Conservation (phyloP, 208 protist species). For the Crithidia bombi region DNA sequence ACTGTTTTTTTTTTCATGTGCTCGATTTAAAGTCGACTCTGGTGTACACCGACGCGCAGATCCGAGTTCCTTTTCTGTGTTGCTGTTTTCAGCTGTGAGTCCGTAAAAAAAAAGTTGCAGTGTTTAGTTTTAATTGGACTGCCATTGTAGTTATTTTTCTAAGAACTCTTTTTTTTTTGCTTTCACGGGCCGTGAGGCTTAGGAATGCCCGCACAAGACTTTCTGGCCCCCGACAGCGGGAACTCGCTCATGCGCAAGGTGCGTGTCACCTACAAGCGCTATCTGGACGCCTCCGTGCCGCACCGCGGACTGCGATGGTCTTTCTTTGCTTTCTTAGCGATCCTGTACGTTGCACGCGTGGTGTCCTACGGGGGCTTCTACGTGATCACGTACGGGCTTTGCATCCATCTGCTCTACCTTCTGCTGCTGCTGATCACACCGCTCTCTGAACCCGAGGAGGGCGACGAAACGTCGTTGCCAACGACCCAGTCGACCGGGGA, state of each 20-base stretch:
- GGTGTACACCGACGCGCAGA: too few species aligned
- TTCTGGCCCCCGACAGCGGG: constrained; percentile 21
- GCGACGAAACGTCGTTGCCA: constrained; percentile 59
- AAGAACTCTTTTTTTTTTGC: constrained; percentile 2
- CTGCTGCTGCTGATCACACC: constrained; percentile 97
- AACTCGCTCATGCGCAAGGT: constrained; percentile 21
- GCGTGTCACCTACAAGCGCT: constrained; percentile 46
- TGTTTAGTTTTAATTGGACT: too few species aligned
- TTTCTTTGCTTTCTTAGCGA: constrained; percentile 65
- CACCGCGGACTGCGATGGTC: constrained; percentile 74
- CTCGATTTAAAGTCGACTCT: too few species aligned
- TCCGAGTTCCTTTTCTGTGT: too few species aligned
- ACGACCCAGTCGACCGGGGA: constrained; percentile 63
- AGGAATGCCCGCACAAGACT: constrained; percentile 14
- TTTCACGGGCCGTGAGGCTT: not conserved
- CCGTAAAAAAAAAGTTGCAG: too few species aligned
- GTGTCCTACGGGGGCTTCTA: constrained; percentile 90
- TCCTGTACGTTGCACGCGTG: constrained; percentile 83
- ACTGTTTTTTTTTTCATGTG: too few species aligned
- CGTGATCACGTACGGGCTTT: constrained; percentile 96
- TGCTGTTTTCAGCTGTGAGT: too few species aligned
- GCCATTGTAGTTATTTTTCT: too few species aligned
- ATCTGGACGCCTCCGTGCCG: constrained; percentile 76
- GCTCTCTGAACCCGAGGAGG: constrained; percentile 87
- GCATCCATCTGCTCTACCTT: constrained; percentile 97